These are phyloP conservation scores for Malus hybrid DNA, from an alignment of 331 rosid species.

Conservation along the genomic window DNA sequence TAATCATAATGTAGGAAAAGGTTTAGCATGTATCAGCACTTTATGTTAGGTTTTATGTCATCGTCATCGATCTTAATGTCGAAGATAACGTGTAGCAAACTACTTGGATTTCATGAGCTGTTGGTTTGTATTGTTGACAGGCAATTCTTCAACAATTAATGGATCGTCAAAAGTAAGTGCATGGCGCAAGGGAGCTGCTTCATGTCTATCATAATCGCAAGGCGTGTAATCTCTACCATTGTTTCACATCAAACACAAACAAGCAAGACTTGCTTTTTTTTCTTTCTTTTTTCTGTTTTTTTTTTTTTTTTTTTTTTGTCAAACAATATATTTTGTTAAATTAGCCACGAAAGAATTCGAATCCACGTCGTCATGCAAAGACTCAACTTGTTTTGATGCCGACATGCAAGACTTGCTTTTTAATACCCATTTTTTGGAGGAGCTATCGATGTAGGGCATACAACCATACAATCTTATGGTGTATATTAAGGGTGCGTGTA, in stretches of 20 bases:
- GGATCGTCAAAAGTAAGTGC: slow-evolving; percentile 38
- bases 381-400: fast-evolving
- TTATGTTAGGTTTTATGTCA: neutral
- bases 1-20: neutral
- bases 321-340: too few relatives aligned
- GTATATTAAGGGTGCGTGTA: too few relatives aligned
- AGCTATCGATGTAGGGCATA: too few relatives aligned
- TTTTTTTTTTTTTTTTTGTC: too few relatives aligned
- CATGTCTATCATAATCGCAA: neutral
- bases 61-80: neutral
- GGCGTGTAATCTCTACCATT: neutral
- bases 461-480: too few relatives aligned
- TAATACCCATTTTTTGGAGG: too few relatives aligned
- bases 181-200: neutral
- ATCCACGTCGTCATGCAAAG: fast-evolving
- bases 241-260: neutral
- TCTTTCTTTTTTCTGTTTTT: too few relatives aligned
- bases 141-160: slow-evolving; percentile 42
- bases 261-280: too few relatives aligned
- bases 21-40: neutral
- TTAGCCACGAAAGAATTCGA: fast-evolving
- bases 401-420: too few relatives aligned
- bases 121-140: slow-evolving; percentile 23
- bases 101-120: neutral
- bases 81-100: neutral